Evolutionary conservation across 257 asterid genomes (phyloP).

Genomic region (Capsicum rhomboideum): DNA sequence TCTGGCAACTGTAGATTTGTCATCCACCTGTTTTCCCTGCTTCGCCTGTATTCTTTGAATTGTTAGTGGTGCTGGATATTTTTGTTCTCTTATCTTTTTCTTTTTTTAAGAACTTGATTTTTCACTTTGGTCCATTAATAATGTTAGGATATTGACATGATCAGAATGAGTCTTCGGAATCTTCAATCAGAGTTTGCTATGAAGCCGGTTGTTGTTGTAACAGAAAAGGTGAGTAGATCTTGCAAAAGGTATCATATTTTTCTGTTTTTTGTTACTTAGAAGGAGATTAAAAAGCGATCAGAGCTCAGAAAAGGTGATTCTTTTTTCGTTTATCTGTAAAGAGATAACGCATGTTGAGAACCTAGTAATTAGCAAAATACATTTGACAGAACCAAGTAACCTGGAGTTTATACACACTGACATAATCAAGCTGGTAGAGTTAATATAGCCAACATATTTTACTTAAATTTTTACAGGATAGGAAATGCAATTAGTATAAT

Average conservation of each 20-base stretch:
- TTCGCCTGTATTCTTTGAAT: background rate
- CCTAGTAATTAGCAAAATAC: background rate
- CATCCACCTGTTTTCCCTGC: background rate
- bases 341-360: background rate
- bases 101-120: background rate
- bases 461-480: background rate
- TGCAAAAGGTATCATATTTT: background rate
- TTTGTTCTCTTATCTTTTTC: background rate
- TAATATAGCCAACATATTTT: background rate
- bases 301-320: background rate
- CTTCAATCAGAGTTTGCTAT: constrained; percentile 44
- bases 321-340: background rate
- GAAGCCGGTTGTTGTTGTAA: constrained; percentile 56
- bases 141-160: constrained; percentile 53
- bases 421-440: background rate
- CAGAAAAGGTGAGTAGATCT: constrained; percentile 68
- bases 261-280: background rate
- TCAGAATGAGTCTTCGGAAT: constrained; percentile 45
- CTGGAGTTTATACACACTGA: background rate
- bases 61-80: background rate
- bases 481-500: background rate
- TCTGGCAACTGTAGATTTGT: background rate
- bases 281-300: background rate
- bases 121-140: constrained; percentile 8
- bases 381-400: background rate